Evolutionary conservation across 495 filamentous ascomycete species (phyloP).

Genomic region (Evernia prunastri): DNA sequence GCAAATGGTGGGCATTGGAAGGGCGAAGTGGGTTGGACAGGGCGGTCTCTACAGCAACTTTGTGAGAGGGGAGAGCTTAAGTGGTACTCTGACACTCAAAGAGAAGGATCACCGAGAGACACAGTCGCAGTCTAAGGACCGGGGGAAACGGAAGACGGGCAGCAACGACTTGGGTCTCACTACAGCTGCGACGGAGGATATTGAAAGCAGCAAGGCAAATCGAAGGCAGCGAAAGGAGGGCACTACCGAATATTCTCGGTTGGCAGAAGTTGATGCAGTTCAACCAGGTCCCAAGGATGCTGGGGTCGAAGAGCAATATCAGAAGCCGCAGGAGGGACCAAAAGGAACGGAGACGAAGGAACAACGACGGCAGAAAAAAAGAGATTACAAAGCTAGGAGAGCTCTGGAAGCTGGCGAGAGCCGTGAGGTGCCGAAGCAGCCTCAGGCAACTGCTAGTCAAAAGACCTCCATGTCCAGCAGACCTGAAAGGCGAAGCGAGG

Average conservation of each 20-base stretch:
- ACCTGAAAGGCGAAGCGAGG: background rate
- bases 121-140: background rate
- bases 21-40: slow-evolving; percentile 37
- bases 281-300: background rate
- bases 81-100: slow-evolving; percentile 53
- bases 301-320: background rate
- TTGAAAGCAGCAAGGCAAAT: background rate
- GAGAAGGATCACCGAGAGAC: slow-evolving; percentile 2
- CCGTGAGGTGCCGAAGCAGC: background rate
- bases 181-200: background rate
- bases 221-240: background rate
- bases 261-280: background rate
- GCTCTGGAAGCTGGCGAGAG: background rate
- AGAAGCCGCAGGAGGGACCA: background rate
- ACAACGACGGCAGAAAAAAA: background rate
- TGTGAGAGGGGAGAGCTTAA: slow-evolving; percentile 64
- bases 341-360: background rate
- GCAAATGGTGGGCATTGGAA: slow-evolving; percentile 42
- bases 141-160: background rate
- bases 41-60: slow-evolving; percentile 74
- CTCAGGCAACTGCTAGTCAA: background rate
- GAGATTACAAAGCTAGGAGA: background rate
- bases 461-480: background rate
- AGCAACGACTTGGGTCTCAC: background rate
- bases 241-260: background rate